Conservation (phyloP, 768 basidiomycete species). For the Rhodotorula diobovata region DNA sequence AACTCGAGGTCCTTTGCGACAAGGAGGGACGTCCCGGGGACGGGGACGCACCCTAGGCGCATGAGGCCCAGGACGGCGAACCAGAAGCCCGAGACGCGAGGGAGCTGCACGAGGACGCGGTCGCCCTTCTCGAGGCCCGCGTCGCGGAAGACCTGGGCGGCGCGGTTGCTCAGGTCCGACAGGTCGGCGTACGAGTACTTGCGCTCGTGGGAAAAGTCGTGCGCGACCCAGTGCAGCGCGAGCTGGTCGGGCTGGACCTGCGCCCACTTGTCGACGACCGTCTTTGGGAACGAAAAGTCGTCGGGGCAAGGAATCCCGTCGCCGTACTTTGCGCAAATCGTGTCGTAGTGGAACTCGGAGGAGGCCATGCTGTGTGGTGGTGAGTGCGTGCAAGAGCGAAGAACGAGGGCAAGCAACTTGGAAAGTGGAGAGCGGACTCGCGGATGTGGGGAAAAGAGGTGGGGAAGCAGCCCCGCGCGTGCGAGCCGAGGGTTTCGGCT, state of each 20-base stretch:
- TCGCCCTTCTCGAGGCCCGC: constrained; percentile 35
- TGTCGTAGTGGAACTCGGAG: constrained; percentile 17
- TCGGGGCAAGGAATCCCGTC: constrained; percentile 25
- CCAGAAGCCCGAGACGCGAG: constrained; percentile 23
- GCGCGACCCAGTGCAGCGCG: constrained; percentile 31
- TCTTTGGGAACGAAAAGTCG: constrained; percentile 31
- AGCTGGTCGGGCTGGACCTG: not conserved
- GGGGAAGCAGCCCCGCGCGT: not conserved
- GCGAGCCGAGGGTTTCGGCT: too few relatives aligned
- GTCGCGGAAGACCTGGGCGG: constrained; percentile 21
- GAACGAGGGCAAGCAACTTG: not conserved
- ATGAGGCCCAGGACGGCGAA: constrained; percentile 24
- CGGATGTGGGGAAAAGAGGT: not conserved
- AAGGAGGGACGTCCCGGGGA: constrained; percentile 34
- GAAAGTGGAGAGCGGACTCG: not conserved
- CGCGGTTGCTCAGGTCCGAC: constrained; percentile 2
- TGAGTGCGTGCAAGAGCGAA: not conserved
- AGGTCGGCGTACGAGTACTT: constrained; percentile 27
- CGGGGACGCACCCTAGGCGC: constrained; percentile 26
- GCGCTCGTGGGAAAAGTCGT: constrained; percentile 19
- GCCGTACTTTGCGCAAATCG: constrained; percentile 3
- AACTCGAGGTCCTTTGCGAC: constrained; percentile 35
- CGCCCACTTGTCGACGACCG: constrained; percentile 24
- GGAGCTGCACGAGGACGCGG: constrained; percentile 28
- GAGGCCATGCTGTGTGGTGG: not conserved